phyloP scores from a whole-genome alignment of 106 monocot genomes.

The Dendrobium huoshanense region DNA sequence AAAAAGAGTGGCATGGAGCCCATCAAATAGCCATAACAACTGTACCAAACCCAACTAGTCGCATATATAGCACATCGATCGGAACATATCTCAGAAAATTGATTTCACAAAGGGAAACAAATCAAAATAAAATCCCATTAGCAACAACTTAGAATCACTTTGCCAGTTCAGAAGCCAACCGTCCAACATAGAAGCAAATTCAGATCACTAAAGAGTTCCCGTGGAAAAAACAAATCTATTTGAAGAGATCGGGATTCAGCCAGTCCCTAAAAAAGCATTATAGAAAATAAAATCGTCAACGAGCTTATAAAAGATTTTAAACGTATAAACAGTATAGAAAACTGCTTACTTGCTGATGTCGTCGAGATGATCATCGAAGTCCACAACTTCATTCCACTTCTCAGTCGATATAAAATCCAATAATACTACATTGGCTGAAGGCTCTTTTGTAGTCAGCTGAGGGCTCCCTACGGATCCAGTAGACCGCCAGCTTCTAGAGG shows the following conservation, averaged over 20 bases:
- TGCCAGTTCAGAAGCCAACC: background rate
- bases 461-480: conserved; percentile 30
- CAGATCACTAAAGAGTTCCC: background rate
- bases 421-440: conserved; percentile 47
- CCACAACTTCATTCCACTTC: conserved; percentile 42
- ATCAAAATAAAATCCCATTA: background rate
- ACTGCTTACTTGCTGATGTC: conserved; percentile 56
- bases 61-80: too few species aligned
- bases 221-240: conserved; percentile 15
- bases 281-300: background rate
- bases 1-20: background rate
- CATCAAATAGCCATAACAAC: background rate
- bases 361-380: conserved; percentile 67
- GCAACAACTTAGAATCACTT: background rate
- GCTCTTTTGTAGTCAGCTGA: conserved; percentile 47
- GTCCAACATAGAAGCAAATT: background rate
- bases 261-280: conserved; percentile 40
- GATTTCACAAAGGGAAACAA: too few species aligned
- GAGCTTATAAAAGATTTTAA: background rate
- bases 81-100: too few species aligned
- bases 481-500: conserved; percentile 52
- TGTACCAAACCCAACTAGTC: background rate
- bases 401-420: conserved; percentile 36
- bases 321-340: background rate
- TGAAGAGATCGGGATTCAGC: conserved; percentile 52